A percentile compares a stretch with the other conserved stretches of the same genome.
phyloP scores from a whole-genome alignment of 352 stramenopile genomes.

The Stramenopiles sp. region DNA sequence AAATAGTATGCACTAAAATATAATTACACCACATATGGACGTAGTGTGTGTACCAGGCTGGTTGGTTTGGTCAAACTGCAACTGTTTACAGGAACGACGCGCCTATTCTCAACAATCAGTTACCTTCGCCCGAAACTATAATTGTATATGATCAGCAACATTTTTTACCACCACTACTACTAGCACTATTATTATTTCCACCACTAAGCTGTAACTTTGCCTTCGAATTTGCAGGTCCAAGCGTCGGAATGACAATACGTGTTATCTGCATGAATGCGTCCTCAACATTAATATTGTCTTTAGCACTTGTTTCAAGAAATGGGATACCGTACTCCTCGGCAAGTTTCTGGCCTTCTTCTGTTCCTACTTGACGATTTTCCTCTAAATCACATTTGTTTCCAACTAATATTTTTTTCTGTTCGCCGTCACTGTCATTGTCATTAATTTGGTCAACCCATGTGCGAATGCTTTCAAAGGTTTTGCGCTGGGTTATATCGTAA shows the following conservation, averaged over 20 bases:
- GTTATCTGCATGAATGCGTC: conserved; percentile 98
- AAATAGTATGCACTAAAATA: no score
- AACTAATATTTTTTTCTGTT: conserved; percentile 97
- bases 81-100: no score
- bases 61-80: no score
- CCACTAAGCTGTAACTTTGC: neutral
- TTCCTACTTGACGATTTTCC: conserved; percentile 85
- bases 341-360: conserved; percentile 74
- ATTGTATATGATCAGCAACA: no score
- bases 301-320: conserved; percentile 96
- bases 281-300: conserved; percentile 95
- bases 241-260: conserved; percentile 22
- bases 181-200: neutral
- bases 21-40: no score
- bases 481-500: conserved; percentile 53
- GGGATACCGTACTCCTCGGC: conserved; percentile 87
- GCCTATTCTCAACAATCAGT: no score
- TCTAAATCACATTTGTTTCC: conserved; percentile 98
- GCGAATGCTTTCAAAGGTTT: conserved; percentile 13
- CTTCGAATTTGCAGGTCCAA: neutral
- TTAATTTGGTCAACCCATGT: neutral
- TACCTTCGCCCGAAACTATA: no score
- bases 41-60: no score
- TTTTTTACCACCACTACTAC: neutral
- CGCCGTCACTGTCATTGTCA: conserved; percentile 90